Evolutionary conservation across 371 early-diverging fungal genomes (phyloP).

Genomic region (Batrachochytrium dendrobatidis): DNA sequence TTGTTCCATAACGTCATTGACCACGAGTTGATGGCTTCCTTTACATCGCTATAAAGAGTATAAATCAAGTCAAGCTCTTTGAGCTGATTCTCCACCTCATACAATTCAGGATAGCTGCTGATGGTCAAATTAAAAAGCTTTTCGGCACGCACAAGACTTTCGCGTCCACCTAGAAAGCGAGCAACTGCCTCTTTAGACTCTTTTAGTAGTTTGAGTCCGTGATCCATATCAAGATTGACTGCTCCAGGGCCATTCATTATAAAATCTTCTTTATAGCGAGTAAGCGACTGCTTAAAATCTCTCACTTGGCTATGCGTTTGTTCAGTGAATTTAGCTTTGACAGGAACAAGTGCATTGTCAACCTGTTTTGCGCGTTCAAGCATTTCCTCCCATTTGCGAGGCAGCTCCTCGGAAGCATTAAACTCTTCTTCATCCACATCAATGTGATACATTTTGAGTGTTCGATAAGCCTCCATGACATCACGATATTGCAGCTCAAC

Average conservation of each 20-base stretch:
- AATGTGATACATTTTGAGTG: conserved; percentile 38
- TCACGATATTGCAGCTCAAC: conserved; percentile 42
- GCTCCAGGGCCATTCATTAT: conserved; percentile 41
- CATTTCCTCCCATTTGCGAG: conserved; percentile 38
- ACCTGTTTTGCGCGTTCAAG: conserved; percentile 32
- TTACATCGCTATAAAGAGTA: conserved; percentile 43
- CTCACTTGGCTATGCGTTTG: conserved; percentile 45
- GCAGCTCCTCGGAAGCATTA: conserved; percentile 27
- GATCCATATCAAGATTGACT: conserved; percentile 42
- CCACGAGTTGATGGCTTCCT: conserved; percentile 44
- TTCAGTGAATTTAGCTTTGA: conserved; percentile 52
- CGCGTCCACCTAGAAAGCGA: conserved; percentile 26
- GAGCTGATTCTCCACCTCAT: conserved; percentile 43
- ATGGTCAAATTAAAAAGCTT: conserved; percentile 49
- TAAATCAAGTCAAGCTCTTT: conserved; percentile 48
- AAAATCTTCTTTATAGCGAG: conserved; percentile 43
- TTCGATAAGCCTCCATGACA: conserved; percentile 48
- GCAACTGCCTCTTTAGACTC: conserved; percentile 35
- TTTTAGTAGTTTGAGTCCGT: conserved; percentile 37
- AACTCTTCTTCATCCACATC: conserved; percentile 34
- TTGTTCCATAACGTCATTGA: conserved; percentile 49
- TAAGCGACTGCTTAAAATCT: conserved; percentile 43
- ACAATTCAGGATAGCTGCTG: conserved; percentile 47
- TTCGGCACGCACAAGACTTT: conserved; percentile 44
- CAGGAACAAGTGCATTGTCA: conserved; percentile 41